Evolutionary conservation across 2,329 filamentous ascomycete genomes (phyloP).

Genomic region (Penicillium sp.): DNA sequence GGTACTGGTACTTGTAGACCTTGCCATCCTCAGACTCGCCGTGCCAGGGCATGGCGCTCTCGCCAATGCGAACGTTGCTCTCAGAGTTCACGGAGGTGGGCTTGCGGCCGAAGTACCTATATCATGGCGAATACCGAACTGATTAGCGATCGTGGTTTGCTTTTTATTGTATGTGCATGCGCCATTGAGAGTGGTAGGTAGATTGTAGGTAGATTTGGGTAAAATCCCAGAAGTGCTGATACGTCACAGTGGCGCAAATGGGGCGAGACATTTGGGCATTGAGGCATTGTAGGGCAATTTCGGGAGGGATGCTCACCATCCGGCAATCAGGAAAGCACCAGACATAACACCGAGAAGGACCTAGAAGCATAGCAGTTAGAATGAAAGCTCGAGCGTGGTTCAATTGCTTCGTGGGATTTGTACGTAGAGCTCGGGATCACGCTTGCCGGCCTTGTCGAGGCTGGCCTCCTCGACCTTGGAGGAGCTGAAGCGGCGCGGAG

Average conservation of each 20-base stretch:
- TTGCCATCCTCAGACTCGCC: slow-evolving; percentile 63
- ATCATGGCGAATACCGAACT: slow-evolving; percentile 1
- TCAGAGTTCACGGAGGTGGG: slow-evolving; percentile 86
- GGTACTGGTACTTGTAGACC: slow-evolving; percentile 70
- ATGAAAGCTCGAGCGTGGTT: background rate
- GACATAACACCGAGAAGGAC: slow-evolving; percentile 90
- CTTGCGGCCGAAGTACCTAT: slow-evolving; percentile 66
- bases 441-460: slow-evolving; percentile 64
- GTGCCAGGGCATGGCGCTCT: slow-evolving; percentile 90
- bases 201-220: no score
- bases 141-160: slow-evolving; percentile 14
- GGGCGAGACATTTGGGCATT: slow-evolving; percentile 9
- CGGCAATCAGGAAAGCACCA: slow-evolving; percentile 80
- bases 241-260: slow-evolving; percentile 16
- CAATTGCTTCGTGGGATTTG: slow-evolving; percentile 29
- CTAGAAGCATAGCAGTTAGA: slow-evolving; percentile 50
- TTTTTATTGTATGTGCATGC: slow-evolving; percentile 33
- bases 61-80: slow-evolving; percentile 69
- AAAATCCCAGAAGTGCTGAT: background rate
- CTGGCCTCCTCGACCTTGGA: slow-evolving; percentile 50
- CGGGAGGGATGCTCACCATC: slow-evolving; percentile 56
- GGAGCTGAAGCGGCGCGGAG: slow-evolving; percentile 41
- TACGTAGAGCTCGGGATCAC: slow-evolving; percentile 75
- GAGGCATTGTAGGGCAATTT: slow-evolving; percentile 10
- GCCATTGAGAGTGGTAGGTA: slow-evolving; percentile 1